Evolutionary conservation across 176 grass and related monocot genomes (phyloP).

Genomic region (Alloteropsis semialata): DNA sequence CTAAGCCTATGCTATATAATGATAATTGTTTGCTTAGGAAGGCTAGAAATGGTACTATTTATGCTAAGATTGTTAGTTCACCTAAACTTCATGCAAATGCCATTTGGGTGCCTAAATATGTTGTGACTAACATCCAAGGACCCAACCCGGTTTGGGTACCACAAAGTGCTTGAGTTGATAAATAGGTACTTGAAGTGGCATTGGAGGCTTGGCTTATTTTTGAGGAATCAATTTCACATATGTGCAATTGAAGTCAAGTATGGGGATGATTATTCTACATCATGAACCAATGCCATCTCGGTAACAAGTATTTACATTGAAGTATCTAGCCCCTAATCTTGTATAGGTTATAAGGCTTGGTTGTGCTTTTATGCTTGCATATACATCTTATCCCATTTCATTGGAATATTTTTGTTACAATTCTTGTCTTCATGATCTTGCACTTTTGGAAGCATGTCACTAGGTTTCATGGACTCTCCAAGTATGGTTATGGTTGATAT

Average conservation of each 20-base stretch:
- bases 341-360: background rate
- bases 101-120: background rate
- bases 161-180: background rate
- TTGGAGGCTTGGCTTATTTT: background rate
- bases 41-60: background rate
- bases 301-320: background rate
- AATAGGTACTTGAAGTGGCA: background rate
- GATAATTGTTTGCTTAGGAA: background rate
- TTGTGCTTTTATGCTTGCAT: background rate
- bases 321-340: background rate
- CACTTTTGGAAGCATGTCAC: too few relatives aligned
- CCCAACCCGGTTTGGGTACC: background rate
- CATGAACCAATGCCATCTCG: background rate
- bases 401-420: too few relatives aligned
- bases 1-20: too few relatives aligned
- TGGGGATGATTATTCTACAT: background rate
- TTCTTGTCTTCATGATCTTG: too few relatives aligned
- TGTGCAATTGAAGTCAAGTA: background rate
- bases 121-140: background rate
- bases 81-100: background rate
- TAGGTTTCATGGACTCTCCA: too few relatives aligned
- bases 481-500: too few relatives aligned
- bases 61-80: background rate
- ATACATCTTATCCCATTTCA: background rate
- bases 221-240: background rate